Conservation (phyloP, 192 early-diverging fungal species). For the Linnemannia hyalina region DNA sequence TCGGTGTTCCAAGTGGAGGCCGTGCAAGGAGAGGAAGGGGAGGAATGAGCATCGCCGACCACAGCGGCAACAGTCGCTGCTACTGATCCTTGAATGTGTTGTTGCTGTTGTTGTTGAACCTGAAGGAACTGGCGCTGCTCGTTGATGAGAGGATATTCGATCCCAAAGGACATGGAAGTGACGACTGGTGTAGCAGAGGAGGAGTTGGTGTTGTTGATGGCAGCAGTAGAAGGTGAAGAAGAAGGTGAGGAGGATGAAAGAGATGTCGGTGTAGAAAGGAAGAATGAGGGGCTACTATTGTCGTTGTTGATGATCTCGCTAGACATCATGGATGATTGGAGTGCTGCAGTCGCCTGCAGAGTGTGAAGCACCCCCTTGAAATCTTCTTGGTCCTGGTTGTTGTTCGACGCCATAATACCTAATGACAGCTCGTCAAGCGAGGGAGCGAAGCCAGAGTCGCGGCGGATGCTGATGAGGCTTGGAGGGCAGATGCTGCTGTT, state of each 20-base stretch:
- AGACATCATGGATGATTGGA: background rate
- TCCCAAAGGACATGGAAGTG: constrained; percentile 25
- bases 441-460: constrained; percentile 33
- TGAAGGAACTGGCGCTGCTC: constrained; percentile 14
- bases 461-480: constrained; percentile 27
- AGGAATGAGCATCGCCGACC: background rate
- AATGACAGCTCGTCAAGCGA: constrained; percentile 38
- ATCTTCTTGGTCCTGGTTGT: constrained; percentile 1
- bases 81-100: too few relatives aligned
- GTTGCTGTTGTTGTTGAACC: constrained; percentile 13
- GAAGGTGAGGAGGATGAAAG: background rate
- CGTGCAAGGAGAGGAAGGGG: constrained; percentile 4
- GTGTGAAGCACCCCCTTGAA: background rate
- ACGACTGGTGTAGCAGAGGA: constrained; percentile 16
- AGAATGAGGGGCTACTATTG: constrained; percentile 16
- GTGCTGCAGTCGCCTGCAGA: background rate
- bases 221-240: background rate
- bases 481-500: background rate
- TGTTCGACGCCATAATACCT: constrained; percentile 24
- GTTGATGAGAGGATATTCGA: constrained; percentile 23
- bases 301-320: constrained; percentile 1
- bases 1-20: constrained; percentile 1
- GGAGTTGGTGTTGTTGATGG: background rate
- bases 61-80: too few relatives aligned
- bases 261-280: constrained; percentile 9